Base-by-base conservation (phyloP, 495 filamentous ascomycete genomes). In the Trichocladium antarcticum region DNA sequence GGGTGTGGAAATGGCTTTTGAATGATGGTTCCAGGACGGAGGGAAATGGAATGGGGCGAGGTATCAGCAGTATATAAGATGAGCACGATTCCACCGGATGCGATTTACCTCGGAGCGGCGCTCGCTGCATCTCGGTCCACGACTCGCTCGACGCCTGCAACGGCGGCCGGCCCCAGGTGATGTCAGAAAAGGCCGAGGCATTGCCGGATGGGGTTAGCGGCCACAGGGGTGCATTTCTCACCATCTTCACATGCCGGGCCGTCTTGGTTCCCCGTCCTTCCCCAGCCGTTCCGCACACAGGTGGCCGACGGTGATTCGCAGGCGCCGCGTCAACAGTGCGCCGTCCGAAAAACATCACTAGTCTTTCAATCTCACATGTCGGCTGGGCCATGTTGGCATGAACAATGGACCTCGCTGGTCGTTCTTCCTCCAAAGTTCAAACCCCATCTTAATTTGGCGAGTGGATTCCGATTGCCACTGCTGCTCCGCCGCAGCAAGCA, bases 141-240 rank as follows among this genome's bases (percentile, higher is more conserved):
- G 41, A 50, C 28, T 35, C 45, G 45, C 24, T 15, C 31, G 24
- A 27, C 37, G 19, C 34, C 27, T 50, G 46, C 50, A 39, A 35
- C 42, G 41, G 37, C 42, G 40, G 8, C 24, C 5, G 16, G 31
- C 41, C 32, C 56, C 58, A 64, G 59, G 61, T 62, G 61, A 63
- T 64, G 63, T 64, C 63, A 66, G 58, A 57, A 59, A 51, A 32
- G 54, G 47, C 62, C 63, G 63, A 66, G 63, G 63, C 59, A 66
- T 59, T 58, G 52, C 57, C 52, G 48, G 11, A 56, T 61, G 3
- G 53, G 63, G 12, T 46, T 66, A 64, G 63, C 58, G 58, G 29
- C 4, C n/a, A 10, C 45, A 36, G 44, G 54, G 56, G 49, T 50
- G 46, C 60, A 47, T 50, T 54, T 38, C 47, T 36, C 48, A 29